A percentile compares a stretch with the other conserved stretches of the same genome.
Conservation (phyloP, 2,329 filamentous ascomycete genomes). For the Stagonosporopsis chrysanthemi region DNA sequence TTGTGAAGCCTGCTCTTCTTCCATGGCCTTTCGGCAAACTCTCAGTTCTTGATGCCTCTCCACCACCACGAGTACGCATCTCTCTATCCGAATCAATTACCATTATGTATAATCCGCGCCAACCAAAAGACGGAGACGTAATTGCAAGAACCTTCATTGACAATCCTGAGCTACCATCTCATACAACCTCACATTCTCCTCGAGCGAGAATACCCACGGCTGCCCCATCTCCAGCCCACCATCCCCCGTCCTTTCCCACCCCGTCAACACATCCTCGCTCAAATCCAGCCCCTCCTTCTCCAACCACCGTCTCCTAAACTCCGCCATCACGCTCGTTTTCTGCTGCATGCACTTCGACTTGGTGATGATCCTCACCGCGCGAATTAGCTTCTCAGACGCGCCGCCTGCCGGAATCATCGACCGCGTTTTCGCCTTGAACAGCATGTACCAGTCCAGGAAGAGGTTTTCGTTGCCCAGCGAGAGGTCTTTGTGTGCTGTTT, state of each 20-base stretch:
- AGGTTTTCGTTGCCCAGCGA: slow-evolving; percentile 15
- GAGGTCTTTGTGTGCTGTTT: slow-evolving; percentile 17
- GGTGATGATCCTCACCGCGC: slow-evolving; percentile 12
- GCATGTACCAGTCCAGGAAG: slow-evolving; percentile 14
- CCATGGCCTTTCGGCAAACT: no score
- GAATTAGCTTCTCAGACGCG: slow-evolving; percentile 7
- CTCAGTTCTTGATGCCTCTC: no score
- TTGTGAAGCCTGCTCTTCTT: no score
- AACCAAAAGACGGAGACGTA: not conserved
- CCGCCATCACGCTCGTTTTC: slow-evolving; percentile 16
- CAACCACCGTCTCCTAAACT: slow-evolving; percentile 11
- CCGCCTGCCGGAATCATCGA: slow-evolving; percentile 6
- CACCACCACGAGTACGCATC: no score
- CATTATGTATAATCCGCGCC: no score
- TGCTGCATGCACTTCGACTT: slow-evolving; percentile 17
- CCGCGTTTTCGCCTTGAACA: slow-evolving; percentile 13
- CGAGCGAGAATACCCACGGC: slow-evolving; percentile 12
- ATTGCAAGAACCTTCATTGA: not conserved
- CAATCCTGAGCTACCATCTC: slow-evolving; percentile 13
- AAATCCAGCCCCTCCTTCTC: slow-evolving; percentile 9
- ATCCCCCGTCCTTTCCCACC: slow-evolving; percentile 3
- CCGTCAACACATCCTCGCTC: slow-evolving; percentile 9
- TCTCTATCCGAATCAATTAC: no score
- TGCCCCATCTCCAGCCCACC: not conserved
- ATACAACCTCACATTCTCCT: slow-evolving; percentile 13